phyloP scores from a whole-genome alignment of 225 moss, liverwort and hornwort species.

The Anthoceros angustus region DNA sequence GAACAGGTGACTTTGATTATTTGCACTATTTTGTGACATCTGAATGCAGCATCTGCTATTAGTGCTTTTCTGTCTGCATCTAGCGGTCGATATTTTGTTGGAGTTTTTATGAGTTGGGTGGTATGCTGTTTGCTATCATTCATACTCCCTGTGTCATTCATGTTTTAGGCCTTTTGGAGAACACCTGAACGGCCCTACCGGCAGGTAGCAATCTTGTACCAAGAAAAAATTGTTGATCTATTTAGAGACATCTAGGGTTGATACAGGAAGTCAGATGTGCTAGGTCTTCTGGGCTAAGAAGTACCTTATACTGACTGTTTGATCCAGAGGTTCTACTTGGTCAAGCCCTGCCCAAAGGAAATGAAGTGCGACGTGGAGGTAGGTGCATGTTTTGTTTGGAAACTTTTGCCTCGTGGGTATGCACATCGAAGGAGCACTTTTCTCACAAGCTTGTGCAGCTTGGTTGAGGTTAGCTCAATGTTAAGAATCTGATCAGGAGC shows the following conservation, averaged over 20 bases:
- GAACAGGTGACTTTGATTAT: constrained; percentile 44
- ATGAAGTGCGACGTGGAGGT: constrained; percentile 97
- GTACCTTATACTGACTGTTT: not conserved
- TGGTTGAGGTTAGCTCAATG: not conserved
- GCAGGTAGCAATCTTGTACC: constrained; percentile 32
- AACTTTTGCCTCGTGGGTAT: too few species aligned
- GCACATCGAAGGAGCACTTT: too few species aligned
- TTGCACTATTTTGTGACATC: not conserved
- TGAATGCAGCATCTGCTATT: constrained; percentile 4
- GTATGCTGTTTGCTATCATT: not conserved
- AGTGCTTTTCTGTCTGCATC: not conserved
- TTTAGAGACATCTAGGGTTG: not conserved
- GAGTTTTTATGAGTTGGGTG: not conserved
- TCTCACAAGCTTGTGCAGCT: not conserved
- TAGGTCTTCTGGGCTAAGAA: too few species aligned
- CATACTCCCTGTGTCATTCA: not conserved
- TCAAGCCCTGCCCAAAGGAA: constrained; percentile 86
- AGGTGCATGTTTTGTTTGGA: constrained; percentile 4
- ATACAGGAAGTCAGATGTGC: not conserved
- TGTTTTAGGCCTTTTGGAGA: constrained; percentile 83
- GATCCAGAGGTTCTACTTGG: constrained; percentile 64
- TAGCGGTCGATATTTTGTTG: not conserved
- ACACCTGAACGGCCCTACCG: constrained; percentile 90
- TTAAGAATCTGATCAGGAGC: not conserved
- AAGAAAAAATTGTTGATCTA: not conserved